These are phyloP conservation scores for Botrytis galanthina DNA, from an alignment of 2,329 filamentous ascomycete species.

Conservation along the genomic window DNA sequence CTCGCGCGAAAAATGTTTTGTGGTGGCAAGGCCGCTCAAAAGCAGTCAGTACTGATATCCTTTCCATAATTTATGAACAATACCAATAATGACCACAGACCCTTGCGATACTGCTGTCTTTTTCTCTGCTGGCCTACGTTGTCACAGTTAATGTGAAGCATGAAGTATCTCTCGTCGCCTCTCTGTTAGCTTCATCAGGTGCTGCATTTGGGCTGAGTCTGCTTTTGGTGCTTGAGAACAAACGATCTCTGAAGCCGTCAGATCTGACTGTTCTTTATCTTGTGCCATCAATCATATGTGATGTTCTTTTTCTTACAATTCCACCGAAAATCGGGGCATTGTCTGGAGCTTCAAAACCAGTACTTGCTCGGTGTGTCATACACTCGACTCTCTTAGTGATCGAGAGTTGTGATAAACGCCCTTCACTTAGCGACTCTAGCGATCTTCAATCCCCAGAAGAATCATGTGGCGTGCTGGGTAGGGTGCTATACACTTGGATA, in stretches of 20 bases:
- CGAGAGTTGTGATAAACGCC: slow-evolving; percentile 21
- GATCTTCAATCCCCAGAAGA: slow-evolving; percentile 26
- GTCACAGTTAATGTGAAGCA: background rate
- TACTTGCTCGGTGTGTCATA: background rate
- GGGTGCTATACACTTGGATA: slow-evolving; percentile 31
- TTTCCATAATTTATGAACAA: background rate
- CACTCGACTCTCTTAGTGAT: slow-evolving; percentile 23
- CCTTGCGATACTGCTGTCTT: background rate
- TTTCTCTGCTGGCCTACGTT: background rate
- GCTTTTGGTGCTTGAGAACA: background rate
- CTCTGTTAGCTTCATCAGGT: background rate
- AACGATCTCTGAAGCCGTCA: background rate
- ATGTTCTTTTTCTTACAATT: background rate
- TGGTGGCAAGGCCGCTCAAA: background rate
- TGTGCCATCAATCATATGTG: background rate
- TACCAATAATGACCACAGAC: background rate
- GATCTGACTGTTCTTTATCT: background rate
- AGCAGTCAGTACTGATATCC: background rate
- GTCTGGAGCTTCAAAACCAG: background rate
- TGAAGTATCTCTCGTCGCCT: background rate
- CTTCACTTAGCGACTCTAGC: background rate
- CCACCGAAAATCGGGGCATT: background rate
- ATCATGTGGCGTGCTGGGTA: slow-evolving; percentile 21
- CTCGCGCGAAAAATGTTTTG: background rate
- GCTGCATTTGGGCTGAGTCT: background rate